Evolutionary conservation across 306 rosid genomes (phyloP).

Genomic region (Pyrus communis): DNA sequence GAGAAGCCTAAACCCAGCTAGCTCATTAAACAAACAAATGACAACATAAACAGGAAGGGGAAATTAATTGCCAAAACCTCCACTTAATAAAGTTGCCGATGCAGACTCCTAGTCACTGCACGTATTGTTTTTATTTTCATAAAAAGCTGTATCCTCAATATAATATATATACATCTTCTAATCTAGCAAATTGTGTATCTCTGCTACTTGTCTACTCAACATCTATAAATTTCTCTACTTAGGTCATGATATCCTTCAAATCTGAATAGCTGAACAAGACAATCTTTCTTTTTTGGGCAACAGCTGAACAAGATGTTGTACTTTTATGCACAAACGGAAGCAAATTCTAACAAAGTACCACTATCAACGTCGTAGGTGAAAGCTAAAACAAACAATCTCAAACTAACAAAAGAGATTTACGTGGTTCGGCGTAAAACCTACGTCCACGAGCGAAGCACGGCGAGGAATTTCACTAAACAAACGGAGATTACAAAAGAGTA

Average conservation of each 20-base stretch:
- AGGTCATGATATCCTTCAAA: background rate
- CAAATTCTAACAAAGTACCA: too few species aligned
- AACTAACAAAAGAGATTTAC: too few species aligned
- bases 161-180: background rate
- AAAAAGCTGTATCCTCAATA: background rate
- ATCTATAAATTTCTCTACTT: background rate
- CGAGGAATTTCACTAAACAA: too few species aligned
- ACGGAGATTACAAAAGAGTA: too few species aligned
- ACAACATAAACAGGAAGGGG: background rate
- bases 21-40: too few species aligned
- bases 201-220: background rate
- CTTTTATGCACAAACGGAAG: too few species aligned
- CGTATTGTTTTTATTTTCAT: background rate
- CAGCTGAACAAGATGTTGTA: background rate
- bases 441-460: too few species aligned
- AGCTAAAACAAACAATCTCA: too few species aligned
- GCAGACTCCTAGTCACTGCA: background rate
- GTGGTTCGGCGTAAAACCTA: too few species aligned
- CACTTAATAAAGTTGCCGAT: background rate
- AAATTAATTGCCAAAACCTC: background rate
- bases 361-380: too few species aligned
- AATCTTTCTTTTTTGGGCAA: too few species aligned
- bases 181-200: background rate
- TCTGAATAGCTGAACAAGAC: background rate
- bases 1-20: background rate